Evolutionary conservation across 2,329 filamentous ascomycete species (phyloP), one percentile per base, ranked within the genome.

Genomic region (Botrytis byssoidea): DNA sequence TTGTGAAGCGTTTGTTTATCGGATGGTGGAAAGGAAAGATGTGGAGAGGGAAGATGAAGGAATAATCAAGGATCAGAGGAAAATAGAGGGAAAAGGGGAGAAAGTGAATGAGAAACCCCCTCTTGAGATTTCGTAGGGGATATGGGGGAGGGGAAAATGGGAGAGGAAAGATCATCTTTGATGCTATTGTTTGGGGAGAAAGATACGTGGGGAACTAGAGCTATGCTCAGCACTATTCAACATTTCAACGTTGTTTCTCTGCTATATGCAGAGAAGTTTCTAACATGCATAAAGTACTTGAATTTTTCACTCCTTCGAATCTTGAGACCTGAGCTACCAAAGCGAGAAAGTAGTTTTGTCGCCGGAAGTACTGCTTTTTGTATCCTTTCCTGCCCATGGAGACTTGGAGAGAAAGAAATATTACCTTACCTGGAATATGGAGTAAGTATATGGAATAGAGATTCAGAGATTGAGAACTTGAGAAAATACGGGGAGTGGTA

Each of bases 221-320:
- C 3, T 57, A 18, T 5, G 16, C 18, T 29, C 3, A 29, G 18
- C 51, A 57, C 14, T 9, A 32, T 29, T 14, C 14, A 2, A 4
- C 3, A 4, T 29, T 29, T 9, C 7, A 57, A 25, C 16, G 0
- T 8, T 57, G 5, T 57, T 29, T 16, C 51, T 57, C n/a, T 57
- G n/a, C 51, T 16, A 5, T 1, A 1, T 32, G 51, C n/a, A 57
- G n/a, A 29, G 18, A 32, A 18, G 3, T 57, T 57, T 29, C 18
- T 3, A n/a, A n/a, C 3, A 4, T 0, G n/a, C n/a, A n/a, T 7
- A 4, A 1, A n/a, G 14, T 16, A 18, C n/a, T 29, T 29, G n/a
- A 1, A 29, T 57, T 18, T 29, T 57, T 18, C 14, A 29, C 3
- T 29, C 7, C n/a, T 18, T 57, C 51, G n/a, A 29, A 18, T 18